phyloP scores from a whole-genome alignment of 495 filamentous ascomycete genomes.

The Trichoderma virens region DNA sequence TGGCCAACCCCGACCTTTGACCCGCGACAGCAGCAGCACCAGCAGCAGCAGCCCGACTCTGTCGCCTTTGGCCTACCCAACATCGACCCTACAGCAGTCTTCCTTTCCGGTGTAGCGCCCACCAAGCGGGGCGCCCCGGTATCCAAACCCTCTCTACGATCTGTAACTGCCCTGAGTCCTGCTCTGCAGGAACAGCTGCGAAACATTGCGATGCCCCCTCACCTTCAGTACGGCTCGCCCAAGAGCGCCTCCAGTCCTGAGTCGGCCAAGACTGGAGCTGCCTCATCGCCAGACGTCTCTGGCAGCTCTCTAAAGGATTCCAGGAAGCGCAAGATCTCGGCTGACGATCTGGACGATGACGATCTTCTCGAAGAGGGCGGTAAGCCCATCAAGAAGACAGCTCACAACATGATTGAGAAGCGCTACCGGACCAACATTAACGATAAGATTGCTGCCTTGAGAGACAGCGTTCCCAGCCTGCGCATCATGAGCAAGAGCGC shows the following conservation, averaged over 20 bases:
- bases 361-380: constrained; percentile 49
- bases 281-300: constrained; percentile 38
- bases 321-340: constrained; percentile 59
- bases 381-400: constrained; percentile 83
- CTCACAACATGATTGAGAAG: constrained; percentile 97
- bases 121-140: constrained; percentile 7
- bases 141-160: not conserved
- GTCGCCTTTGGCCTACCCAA: not conserved
- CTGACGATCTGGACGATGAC: constrained; percentile 40
- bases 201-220: constrained; percentile 49
- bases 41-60: constrained; percentile 18
- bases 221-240: constrained; percentile 47
- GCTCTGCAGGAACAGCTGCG: constrained; percentile 47
- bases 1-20: constrained; percentile 19
- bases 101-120: constrained; percentile 1
- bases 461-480: constrained; percentile 83
- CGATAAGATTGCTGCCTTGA: constrained; percentile 86
- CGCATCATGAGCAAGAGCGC: constrained; percentile 64
- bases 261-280: constrained; percentile 34
- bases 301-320: constrained; percentile 38
- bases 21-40: constrained; percentile 14
- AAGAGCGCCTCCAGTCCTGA: constrained; percentile 42
- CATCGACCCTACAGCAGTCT: constrained; percentile 19
- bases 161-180: constrained; percentile 32
- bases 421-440: constrained; percentile 93